Base-by-base conservation (phyloP, 1,284 basidiomycete genomes). In the Cutaneotrichosporon dermatis region DNA sequence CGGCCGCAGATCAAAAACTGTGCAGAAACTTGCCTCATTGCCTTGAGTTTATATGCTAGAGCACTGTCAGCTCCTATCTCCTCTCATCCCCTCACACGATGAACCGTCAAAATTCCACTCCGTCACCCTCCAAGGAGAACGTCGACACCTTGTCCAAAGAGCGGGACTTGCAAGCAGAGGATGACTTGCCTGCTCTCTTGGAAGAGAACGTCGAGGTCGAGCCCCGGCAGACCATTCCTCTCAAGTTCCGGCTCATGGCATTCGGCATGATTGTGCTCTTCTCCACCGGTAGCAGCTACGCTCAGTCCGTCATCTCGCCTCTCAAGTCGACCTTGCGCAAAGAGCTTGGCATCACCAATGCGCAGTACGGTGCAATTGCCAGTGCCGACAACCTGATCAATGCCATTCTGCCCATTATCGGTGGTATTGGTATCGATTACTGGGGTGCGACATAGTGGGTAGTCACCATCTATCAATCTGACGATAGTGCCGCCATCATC, bases 391-490 rank as follows among this genome's bases (percentile, higher is more conserved):
- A 66, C 54, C 69, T 80, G n/a, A 72, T 78, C 64, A 80, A 80
- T 57, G 74, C 75, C 1, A 62, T 80, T 11, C 64, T 80, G 6
- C 80, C 80, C 5, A 71, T 80, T 55, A 69, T 81, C n/a, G 75
- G 76, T 2, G 80, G 80, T 41, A 68, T 78, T 40, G 66, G 71
- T 10, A 78, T 80, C 65, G 80, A 80, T 63, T 76, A 77, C 57
- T 78, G 73, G 59, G 79, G 75, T 6, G 67, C 64, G 0, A 66
- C 67, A 0, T 69, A 71, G 52, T 54, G 16, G 6, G 46, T 25
- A 9, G 4, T n/a, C 25, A 25, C 25, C 25, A 25, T 25, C 25
- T 25, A 25, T 25, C 25, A 25, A 25, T 25, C 25, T 25, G 25
- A 25, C 40, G 11, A 5, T 13, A 1, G 36, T 76, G 9, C 7